Percentiles rank a stretch among this genome's conserved stretches.
Conservation (phyloP, 257 asterid genomes). For the Nicotiana noctiflora region DNA sequence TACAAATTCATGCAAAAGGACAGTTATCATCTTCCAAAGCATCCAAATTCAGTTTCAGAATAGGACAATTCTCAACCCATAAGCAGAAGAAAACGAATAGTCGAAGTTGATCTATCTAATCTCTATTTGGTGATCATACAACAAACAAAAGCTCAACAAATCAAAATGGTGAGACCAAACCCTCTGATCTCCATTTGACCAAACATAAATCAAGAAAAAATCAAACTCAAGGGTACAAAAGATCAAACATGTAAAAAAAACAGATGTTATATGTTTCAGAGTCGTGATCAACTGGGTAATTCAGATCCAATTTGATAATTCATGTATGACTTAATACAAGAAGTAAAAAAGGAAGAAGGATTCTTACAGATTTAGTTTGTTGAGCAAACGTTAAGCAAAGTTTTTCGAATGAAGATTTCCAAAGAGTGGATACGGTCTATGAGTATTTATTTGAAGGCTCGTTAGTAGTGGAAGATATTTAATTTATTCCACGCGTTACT, state of each 20-base stretch:
- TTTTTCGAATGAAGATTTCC: background rate
- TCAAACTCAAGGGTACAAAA: background rate
- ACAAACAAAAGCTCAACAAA: background rate
- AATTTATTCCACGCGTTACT: slow-evolving; percentile 42
- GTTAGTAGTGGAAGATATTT: background rate
- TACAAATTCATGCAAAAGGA: background rate
- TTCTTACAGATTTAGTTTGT: background rate
- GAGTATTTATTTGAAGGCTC: background rate
- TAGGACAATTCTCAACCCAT: background rate
- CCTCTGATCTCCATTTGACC: background rate
- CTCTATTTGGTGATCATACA: background rate
- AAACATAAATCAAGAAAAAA: background rate
- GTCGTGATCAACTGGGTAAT: background rate
- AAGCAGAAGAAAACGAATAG: background rate
- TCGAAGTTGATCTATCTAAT: background rate
- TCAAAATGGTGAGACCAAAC: background rate
- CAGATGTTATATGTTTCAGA: background rate
- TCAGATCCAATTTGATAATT: background rate
- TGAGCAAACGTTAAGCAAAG: background rate
- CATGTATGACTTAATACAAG: background rate
- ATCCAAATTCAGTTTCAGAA: background rate
- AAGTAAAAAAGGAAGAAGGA: too few species aligned
- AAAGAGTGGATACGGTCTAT: background rate
- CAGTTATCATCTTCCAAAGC: background rate
- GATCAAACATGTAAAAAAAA: background rate